Evolutionary conservation across 768 basidiomycete species (phyloP).

Genomic region (Stropharia rugosoannulata): DNA sequence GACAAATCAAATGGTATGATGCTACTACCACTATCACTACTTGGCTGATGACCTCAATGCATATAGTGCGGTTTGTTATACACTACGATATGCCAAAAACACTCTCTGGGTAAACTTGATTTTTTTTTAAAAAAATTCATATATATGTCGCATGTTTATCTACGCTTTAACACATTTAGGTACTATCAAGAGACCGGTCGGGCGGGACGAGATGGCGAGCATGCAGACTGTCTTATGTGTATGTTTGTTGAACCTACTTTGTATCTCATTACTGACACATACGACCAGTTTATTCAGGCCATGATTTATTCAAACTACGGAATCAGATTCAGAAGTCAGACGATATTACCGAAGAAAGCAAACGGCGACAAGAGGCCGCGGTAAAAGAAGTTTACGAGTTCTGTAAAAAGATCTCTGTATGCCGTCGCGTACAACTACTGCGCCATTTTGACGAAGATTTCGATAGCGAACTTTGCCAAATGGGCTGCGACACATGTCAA

Average conservation of each 20-base stretch:
- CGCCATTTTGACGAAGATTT: slow-evolving; percentile 88
- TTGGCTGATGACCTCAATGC: slow-evolving; percentile 2
- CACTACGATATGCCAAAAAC: slow-evolving; percentile 82
- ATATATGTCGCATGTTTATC: neutral
- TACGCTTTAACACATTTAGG: slow-evolving; percentile 32
- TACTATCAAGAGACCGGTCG: slow-evolving; percentile 97
- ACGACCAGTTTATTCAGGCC: slow-evolving; percentile 60
- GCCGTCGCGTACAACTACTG: slow-evolving; percentile 85
- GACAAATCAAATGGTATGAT: slow-evolving; percentile 76
- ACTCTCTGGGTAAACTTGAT: slow-evolving; percentile 67
- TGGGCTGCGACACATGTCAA: slow-evolving; percentile 84
- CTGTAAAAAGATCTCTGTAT: slow-evolving; percentile 79
- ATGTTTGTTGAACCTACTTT: slow-evolving; percentile 23
- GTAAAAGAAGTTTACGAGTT: slow-evolving; percentile 74
- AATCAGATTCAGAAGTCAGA: slow-evolving; percentile 61
- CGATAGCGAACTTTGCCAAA: slow-evolving; percentile 59
- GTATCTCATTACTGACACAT: slow-evolving; percentile 1
- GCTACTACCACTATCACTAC: neutral
- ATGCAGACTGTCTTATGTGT: slow-evolving; percentile 89
- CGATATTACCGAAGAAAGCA: slow-evolving; percentile 51
- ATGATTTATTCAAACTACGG: slow-evolving; percentile 55
- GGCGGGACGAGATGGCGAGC: slow-evolving; percentile 87
- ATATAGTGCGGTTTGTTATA: slow-evolving; percentile 85
- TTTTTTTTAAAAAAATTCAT: neutral
- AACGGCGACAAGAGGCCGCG: slow-evolving; percentile 64